A percentile compares a stretch with the other conserved stretches of the same genome.
Evolutionary conservation across 2,329 filamentous ascomycete species (phyloP).

Genomic region (Cercospora sp.): DNA sequence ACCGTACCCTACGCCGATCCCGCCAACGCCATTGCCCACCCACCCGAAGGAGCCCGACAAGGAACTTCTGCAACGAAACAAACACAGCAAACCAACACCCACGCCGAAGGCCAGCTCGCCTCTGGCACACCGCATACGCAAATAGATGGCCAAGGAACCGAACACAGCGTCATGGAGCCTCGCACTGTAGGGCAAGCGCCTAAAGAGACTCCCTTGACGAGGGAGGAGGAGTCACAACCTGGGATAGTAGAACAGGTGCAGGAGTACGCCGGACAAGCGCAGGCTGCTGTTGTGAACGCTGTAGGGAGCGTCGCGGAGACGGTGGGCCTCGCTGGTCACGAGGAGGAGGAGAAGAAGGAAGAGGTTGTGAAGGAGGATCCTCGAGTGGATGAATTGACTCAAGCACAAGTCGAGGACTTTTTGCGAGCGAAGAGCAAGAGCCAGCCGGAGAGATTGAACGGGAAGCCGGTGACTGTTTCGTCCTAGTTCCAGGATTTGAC

Average conservation of each 20-base stretch:
- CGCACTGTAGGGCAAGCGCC: conserved; percentile 51
- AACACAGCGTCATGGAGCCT: conserved; percentile 50
- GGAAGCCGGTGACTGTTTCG: not conserved
- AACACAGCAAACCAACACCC: conserved; percentile 46
- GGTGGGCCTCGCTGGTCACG: conserved; percentile 35
- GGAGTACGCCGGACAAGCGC: conserved; percentile 36
- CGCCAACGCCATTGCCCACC: conserved; percentile 40
- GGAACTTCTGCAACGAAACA: conserved; percentile 47
- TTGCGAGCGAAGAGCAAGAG: conserved; percentile 36
- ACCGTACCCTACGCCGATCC: conserved; percentile 32
- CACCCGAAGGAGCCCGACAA: conserved; percentile 36
- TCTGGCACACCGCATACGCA: conserved; percentile 47
- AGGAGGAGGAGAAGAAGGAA: conserved; percentile 27
- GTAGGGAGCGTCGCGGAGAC: conserved; percentile 38
- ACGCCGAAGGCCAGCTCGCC: conserved; percentile 46
- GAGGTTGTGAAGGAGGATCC: conserved; percentile 31
- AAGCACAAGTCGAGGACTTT: conserved; percentile 40
- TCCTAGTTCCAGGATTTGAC: not conserved
- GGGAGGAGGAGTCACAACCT: conserved; percentile 38
- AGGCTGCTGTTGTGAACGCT: conserved; percentile 27
- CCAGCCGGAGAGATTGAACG: conserved; percentile 13
- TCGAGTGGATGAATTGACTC: conserved; percentile 35
- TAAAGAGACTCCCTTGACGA: conserved; percentile 44
- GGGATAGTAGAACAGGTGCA: conserved; percentile 48
- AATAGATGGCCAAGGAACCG: conserved; percentile 47